phyloP scores from a whole-genome alignment of 2,329 filamentous ascomycete species.

The Neofusicoccum parvum region DNA sequence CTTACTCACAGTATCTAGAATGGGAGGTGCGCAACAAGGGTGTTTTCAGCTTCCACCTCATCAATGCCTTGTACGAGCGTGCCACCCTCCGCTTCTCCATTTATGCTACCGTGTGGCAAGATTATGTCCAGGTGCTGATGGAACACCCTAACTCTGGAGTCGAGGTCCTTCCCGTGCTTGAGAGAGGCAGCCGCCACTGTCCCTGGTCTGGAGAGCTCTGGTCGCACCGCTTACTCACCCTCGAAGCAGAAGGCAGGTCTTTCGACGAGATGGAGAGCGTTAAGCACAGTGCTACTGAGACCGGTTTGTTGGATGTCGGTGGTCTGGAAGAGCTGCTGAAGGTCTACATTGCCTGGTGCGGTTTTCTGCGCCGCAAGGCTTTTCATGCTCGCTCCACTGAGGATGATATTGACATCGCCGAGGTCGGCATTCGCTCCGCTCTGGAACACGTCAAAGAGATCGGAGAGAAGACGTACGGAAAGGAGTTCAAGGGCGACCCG shows the following conservation, averaged over 20 bases:
- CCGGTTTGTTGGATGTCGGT: conserved; percentile 78
- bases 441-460: conserved; percentile 80
- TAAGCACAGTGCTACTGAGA: conserved; percentile 89
- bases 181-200: conserved; percentile 84
- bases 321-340: conserved; percentile 88
- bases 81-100: conserved; percentile 74
- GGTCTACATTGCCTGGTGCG: conserved; percentile 93
- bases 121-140: conserved; percentile 75
- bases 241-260: conserved; percentile 74
- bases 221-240: conserved; percentile 83
- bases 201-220: conserved; percentile 91
- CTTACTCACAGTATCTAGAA: conserved; percentile 71
- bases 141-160: conserved; percentile 53
- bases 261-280: conserved; percentile 84
- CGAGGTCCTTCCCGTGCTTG: conserved; percentile 68
- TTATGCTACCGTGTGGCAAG: conserved; percentile 78
- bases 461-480: conserved; percentile 75
- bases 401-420: conserved; percentile 78
- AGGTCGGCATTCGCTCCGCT: conserved; percentile 83
- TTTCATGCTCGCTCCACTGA: conserved; percentile 75
- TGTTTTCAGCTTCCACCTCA: conserved; percentile 55
- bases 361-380: conserved; percentile 83
- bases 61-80: conserved; percentile 72
- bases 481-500: conserved; percentile 82
- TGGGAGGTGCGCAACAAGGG: conserved; percentile 74